Evolutionary conservation across 495 filamentous ascomycete species (phyloP).

Genomic region (Haplographium delicatum): DNA sequence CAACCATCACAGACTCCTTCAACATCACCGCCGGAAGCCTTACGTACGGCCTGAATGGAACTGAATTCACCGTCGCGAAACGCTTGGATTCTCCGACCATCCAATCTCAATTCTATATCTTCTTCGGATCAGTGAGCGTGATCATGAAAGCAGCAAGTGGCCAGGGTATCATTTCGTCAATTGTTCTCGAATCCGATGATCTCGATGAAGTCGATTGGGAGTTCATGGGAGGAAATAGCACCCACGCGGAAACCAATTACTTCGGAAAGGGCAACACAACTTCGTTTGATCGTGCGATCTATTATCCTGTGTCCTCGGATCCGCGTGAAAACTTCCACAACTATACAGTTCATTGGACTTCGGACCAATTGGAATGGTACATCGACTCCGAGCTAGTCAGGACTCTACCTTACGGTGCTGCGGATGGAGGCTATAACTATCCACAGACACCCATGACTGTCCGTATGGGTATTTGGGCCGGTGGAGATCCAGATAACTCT

Average conservation of each 20-base stretch:
- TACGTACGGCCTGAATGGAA: slow-evolving; percentile 49
- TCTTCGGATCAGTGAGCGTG: slow-evolving; percentile 69
- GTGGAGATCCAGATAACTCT: slow-evolving; percentile 63
- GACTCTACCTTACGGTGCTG: slow-evolving; percentile 57
- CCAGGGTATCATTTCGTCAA: slow-evolving; percentile 72
- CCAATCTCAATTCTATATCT: slow-evolving; percentile 67
- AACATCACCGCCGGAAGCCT: slow-evolving; percentile 55
- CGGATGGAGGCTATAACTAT: slow-evolving; percentile 59
- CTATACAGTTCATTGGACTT: slow-evolving; percentile 81
- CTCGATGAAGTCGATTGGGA: slow-evolving; percentile 92
- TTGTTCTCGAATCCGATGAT: slow-evolving; percentile 78
- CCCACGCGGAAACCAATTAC: slow-evolving; percentile 70
- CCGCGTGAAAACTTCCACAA: slow-evolving; percentile 59
- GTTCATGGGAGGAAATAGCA: slow-evolving; percentile 63
- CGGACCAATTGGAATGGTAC: slow-evolving; percentile 62
- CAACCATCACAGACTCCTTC: slow-evolving; percentile 49
- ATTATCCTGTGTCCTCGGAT: slow-evolving; percentile 48
- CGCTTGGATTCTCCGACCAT: slow-evolving; percentile 71
- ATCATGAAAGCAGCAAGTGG: slow-evolving; percentile 68
- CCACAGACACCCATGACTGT: slow-evolving; percentile 86
- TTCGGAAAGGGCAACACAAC: slow-evolving; percentile 77
- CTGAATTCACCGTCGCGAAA: slow-evolving; percentile 66
- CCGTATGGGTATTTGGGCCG: slow-evolving; percentile 81
- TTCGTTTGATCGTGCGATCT: slow-evolving; percentile 55
- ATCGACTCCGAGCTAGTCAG: slow-evolving; percentile 67